These are phyloP conservation scores for Russula sp. DNA, from an alignment of 768 basidiomycete genomes.

Conservation along the genomic window DNA sequence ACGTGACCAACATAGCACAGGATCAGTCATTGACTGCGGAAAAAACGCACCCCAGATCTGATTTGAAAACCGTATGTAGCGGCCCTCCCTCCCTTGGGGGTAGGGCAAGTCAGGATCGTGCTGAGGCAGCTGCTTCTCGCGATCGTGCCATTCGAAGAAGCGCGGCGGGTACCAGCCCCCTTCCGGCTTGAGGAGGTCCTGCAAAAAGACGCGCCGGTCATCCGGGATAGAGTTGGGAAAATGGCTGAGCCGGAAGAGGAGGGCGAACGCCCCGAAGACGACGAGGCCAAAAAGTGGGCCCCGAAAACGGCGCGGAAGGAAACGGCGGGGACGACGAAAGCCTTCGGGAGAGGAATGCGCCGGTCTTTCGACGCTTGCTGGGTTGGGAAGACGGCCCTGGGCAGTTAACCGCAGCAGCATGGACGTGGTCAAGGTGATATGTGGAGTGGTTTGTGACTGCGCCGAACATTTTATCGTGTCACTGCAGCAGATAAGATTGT, in stretches of 20 bases:
- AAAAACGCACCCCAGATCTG: slow-evolving; percentile 6
- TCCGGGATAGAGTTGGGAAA: not conserved
- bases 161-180: slow-evolving; percentile 5
- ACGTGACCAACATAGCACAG: not conserved
- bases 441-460: no score
- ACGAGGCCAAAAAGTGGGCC: not conserved
- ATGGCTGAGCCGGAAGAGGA: not conserved
- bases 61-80: slow-evolving; percentile 19
- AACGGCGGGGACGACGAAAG: not conserved
- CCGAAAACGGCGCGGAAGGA: not conserved
- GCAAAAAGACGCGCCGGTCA: not conserved
- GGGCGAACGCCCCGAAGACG: not conserved
- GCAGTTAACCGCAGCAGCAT: no score
- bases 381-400: no score
- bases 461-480: no score
- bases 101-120: slow-evolving; percentile 12
- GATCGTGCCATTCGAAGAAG: slow-evolving; percentile 14
- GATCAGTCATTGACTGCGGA: not conserved
- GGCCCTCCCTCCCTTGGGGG: slow-evolving; percentile 20
- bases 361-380: no score
- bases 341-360: no score
- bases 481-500: no score
- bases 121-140: slow-evolving; percentile 17
- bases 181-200: slow-evolving; percentile 2
- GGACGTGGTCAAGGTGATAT: no score